A percentile compares a stretch with the other conserved stretches of the same genome.
Evolutionary conservation across 306 rosid species (phyloP).

Genomic region (Mimosa pudica): DNA sequence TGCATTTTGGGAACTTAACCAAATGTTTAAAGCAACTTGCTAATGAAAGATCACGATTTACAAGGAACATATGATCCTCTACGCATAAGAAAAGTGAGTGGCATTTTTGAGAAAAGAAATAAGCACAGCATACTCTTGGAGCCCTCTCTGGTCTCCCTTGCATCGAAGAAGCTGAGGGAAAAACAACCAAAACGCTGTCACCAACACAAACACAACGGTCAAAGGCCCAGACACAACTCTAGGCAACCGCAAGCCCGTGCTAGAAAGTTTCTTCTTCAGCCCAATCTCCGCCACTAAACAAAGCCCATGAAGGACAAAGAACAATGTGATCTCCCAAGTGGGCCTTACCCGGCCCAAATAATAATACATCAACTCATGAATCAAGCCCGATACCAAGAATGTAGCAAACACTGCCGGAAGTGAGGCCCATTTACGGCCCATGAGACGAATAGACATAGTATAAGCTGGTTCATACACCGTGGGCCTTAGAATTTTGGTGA

Average conservation of each 20-base stretch:
- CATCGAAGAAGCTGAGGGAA: conserved; percentile 51
- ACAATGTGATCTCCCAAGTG: conserved; percentile 54
- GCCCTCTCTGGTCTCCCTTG: conserved; percentile 41
- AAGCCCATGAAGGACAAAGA: conserved; percentile 57
- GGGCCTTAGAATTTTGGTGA: conserved; percentile 38
- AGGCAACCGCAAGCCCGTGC: conserved; percentile 37
- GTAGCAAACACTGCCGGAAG: conserved; percentile 32
- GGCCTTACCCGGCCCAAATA: conserved; percentile 51
- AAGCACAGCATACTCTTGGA: conserved; percentile 46
- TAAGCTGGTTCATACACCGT: conserved; percentile 45
- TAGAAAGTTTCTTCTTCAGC: conserved; percentile 30
- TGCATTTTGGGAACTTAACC: too few species aligned
- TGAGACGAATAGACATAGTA: not conserved
- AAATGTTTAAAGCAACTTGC: too few species aligned
- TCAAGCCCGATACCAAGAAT: conserved; percentile 48
- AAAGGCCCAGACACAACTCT: conserved; percentile 37
- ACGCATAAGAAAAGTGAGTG: not conserved
- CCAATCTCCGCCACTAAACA: conserved; percentile 35
- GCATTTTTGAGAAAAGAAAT: conserved; percentile 35
- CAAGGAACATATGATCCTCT: not conserved
- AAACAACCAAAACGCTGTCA: conserved; percentile 52
- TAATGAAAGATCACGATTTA: too few species aligned
- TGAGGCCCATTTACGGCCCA: conserved; percentile 38
- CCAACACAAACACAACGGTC: conserved; percentile 49
- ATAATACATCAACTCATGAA: conserved; percentile 57